Percentiles rank a stretch among this genome's conserved stretches.
phyloP scores from a whole-genome alignment of 1,284 basidiomycete genomes.

The Naganishia liquefaciens region DNA sequence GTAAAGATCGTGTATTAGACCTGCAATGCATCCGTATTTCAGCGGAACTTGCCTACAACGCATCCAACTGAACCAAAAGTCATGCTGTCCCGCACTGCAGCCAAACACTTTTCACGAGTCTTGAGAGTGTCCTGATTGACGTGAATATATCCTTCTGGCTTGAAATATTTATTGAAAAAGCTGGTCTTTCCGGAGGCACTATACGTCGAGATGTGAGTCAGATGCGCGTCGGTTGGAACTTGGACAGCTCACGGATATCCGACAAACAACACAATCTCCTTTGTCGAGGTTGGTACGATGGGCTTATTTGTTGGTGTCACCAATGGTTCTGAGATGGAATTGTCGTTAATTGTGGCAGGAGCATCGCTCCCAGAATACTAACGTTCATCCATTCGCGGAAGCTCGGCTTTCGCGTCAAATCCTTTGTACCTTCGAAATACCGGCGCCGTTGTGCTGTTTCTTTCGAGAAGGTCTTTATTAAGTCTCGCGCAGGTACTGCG shows the following conservation, averaged over 20 bases:
- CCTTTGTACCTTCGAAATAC: constrained; percentile 14
- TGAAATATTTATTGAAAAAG: constrained; percentile 72
- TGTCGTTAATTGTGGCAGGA: not conserved
- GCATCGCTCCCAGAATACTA: not conserved
- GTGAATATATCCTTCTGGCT: constrained; percentile 69
- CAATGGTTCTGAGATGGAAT: constrained; percentile 55
- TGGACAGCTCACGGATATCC: constrained; percentile 64
- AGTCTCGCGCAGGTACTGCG: not conserved
- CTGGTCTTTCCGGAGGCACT: constrained; percentile 78
- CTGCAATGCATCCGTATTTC: not conserved
- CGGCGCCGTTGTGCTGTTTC: constrained; percentile 2
- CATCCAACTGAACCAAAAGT: constrained; percentile 62
- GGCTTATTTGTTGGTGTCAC: constrained; percentile 66
- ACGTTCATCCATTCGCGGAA: constrained; percentile 13
- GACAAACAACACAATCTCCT: constrained; percentile 76
- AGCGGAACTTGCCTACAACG: constrained; percentile 65
- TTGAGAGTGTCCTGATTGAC: constrained; percentile 80
- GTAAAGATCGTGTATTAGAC: constrained; percentile 2
- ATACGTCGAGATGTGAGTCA: not conserved
- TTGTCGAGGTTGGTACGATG: constrained; percentile 57
- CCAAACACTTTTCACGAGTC: constrained; percentile 72
- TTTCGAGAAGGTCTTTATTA: constrained; percentile 6
- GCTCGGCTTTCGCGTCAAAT: constrained; percentile 24
- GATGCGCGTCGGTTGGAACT: not conserved
- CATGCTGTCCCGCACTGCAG: constrained; percentile 63